These are phyloP conservation scores for Panellus pusillus DNA, from an alignment of 768 basidiomycete genomes.

Conservation along the genomic window DNA sequence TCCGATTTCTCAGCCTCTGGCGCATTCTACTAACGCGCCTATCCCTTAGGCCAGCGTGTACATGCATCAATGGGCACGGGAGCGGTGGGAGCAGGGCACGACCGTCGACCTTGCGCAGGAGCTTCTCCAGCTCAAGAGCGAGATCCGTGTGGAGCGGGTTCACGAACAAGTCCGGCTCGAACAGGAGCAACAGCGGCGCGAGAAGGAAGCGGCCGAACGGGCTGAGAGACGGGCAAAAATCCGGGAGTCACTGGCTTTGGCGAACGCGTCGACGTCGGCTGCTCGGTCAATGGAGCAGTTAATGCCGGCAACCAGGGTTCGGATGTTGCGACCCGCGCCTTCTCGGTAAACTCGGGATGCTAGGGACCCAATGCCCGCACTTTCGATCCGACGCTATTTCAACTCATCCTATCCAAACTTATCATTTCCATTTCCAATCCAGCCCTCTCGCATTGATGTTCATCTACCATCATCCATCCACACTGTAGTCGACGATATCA, in stretches of 20 bases:
- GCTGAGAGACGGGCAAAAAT: slow-evolving; percentile 15
- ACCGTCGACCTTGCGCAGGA: slow-evolving; percentile 61
- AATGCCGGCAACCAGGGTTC: slow-evolving; percentile 1
- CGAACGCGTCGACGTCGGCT: slow-evolving; percentile 7
- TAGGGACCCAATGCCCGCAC: slow-evolving; percentile 8
- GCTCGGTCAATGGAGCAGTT: slow-evolving; percentile 2
- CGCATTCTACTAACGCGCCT: not conserved
- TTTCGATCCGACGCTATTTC: slow-evolving; percentile 13
- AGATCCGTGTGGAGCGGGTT: slow-evolving; percentile 42
- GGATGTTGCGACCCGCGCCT: not conserved
- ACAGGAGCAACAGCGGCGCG: slow-evolving; percentile 23
- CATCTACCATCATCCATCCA: slow-evolving; percentile 16
- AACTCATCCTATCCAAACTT: slow-evolving; percentile 18
- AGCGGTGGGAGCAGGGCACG: slow-evolving; percentile 65
- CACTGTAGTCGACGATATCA: slow-evolving; percentile 12
- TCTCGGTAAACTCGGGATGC: slow-evolving; percentile 10
- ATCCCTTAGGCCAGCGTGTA: slow-evolving; percentile 69
- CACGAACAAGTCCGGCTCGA: slow-evolving; percentile 20
- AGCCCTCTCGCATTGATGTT: slow-evolving; percentile 9
- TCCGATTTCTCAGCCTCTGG: slow-evolving; percentile 2
- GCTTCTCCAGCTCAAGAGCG: slow-evolving; percentile 57
- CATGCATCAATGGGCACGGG: slow-evolving; percentile 83
- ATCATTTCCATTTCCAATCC: slow-evolving; percentile 5
- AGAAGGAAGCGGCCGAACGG: slow-evolving; percentile 17
- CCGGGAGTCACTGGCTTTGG: slow-evolving; percentile 14